phyloP scores from a whole-genome alignment of 169 alveolate genomes.

The Cryptosporidium meleagridis region DNA sequence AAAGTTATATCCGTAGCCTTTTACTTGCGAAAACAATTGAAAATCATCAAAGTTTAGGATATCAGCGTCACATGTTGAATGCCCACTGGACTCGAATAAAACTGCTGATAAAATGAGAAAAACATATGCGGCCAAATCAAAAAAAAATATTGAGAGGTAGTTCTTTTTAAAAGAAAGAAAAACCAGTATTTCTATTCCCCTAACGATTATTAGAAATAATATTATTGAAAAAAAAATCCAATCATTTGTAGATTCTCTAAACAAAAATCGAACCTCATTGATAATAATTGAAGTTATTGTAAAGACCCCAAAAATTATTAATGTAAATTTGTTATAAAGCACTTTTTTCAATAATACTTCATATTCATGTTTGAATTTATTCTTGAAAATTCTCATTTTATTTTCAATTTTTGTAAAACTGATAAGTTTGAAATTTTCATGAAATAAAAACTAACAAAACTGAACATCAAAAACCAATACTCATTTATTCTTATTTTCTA shows the following conservation, averaged over 20 bases:
- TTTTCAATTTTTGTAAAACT: neutral
- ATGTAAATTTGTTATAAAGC: neutral
- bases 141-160: conserved; percentile 6
- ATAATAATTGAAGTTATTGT: conserved; percentile 41
- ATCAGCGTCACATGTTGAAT: conserved; percentile 13
- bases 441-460: neutral
- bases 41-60: neutral
- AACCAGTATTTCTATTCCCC: conserved; percentile 27
- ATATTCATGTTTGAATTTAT: neutral
- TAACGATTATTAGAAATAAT: conserved; percentile 4
- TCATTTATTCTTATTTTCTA: neutral
- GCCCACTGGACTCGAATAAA: conserved; percentile 23
- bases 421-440: neutral
- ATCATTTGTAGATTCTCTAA: conserved; percentile 37
- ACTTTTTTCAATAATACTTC: neutral
- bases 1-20: conserved; percentile 22
- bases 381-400: neutral
- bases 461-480: neutral
- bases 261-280: conserved; percentile 53
- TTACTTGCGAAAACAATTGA: conserved; percentile 43
- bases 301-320: conserved; percentile 5
- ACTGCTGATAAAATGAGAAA: conserved; percentile 1
- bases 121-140: conserved; percentile 16
- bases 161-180: neutral
- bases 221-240: conserved; percentile 17